Evolutionary conservation across 1,139 yeast genomes (phyloP).

Genomic region (Blastobotrys malaysiensis): DNA sequence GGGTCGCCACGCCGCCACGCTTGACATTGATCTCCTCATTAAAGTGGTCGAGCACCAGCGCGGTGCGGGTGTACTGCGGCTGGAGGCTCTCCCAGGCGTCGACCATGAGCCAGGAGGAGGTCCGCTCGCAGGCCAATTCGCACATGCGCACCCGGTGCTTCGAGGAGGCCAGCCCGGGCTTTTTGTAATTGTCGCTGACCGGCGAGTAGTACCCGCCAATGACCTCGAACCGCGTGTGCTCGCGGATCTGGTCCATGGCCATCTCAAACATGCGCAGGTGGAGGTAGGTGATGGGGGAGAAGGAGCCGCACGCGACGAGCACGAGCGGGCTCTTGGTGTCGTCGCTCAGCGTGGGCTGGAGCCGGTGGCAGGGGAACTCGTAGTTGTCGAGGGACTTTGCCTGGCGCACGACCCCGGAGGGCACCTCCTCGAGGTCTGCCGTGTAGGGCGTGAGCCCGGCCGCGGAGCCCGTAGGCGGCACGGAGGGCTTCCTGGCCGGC

Average conservation of each 20-base stretch:
- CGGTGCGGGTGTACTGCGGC: constrained; percentile 86
- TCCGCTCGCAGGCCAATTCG: constrained; percentile 94
- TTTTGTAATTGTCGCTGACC: constrained; percentile 87
- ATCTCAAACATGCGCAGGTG: constrained; percentile 97
- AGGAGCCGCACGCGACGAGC: constrained; percentile 95
- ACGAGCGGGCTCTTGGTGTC: constrained; percentile 83
- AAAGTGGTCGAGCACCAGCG: constrained; percentile 91
- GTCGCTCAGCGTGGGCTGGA: constrained; percentile 66
- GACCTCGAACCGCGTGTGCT: constrained; percentile 89
- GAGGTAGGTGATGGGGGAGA: constrained; percentile 89
- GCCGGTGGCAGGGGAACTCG: constrained; percentile 78
- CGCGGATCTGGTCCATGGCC: constrained; percentile 94
- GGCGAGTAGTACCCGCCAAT: constrained; percentile 98
- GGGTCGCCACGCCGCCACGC: constrained; percentile 76
- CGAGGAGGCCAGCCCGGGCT: constrained; percentile 87
- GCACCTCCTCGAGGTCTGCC: constrained; percentile 95
- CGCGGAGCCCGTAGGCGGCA: neutral
- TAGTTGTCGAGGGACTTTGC: constrained; percentile 64
- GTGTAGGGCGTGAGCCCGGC: constrained; percentile 39
- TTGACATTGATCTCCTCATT: constrained; percentile 90
- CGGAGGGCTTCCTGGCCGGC: constrained; percentile 1
- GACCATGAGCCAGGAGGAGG: constrained; percentile 96
- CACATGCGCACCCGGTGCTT: constrained; percentile 94
- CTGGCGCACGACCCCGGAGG: constrained; percentile 86
- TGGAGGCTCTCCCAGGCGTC: constrained; percentile 99